Conservation (phyloP, 2,329 filamentous ascomycete species). For the Fusarium camptoceras region DNA sequence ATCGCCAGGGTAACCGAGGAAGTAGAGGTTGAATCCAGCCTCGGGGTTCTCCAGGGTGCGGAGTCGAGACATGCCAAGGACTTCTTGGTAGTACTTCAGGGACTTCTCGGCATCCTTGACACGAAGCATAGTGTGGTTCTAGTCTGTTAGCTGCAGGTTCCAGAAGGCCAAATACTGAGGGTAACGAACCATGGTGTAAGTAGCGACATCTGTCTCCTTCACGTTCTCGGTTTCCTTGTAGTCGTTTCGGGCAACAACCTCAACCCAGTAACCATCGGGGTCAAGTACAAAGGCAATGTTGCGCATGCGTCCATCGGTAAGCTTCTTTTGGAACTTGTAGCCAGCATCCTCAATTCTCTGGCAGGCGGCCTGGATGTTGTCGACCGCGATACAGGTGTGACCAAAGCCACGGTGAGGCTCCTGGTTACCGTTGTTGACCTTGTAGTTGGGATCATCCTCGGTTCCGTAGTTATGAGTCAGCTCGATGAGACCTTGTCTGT, state of each 20-base stretch:
- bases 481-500: constrained; percentile 91
- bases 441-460: constrained; percentile 84
- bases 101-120: constrained; percentile 84
- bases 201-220: constrained; percentile 76
- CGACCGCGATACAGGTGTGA: constrained; percentile 85
- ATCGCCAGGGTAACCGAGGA: constrained; percentile 80
- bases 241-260: constrained; percentile 79
- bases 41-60: constrained; percentile 77
- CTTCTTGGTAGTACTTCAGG: constrained; percentile 84
- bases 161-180: background rate
- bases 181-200: constrained; percentile 74
- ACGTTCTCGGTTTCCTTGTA: constrained; percentile 78
- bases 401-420: constrained; percentile 88
- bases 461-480: constrained; percentile 89
- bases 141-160: constrained; percentile 14
- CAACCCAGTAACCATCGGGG: constrained; percentile 89
- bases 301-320: constrained; percentile 87
- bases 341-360: constrained; percentile 89
- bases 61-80: constrained; percentile 87
- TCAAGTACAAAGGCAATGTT: constrained; percentile 92
- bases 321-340: constrained; percentile 94
- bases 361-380: constrained; percentile 90
- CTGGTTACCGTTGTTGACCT: constrained; percentile 87
- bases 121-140: constrained; percentile 95
- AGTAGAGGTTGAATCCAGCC: constrained; percentile 89